These are phyloP conservation scores for Polygonum maritimum DNA, from an alignment of 148 eudicot species.

Conservation along the genomic window DNA sequence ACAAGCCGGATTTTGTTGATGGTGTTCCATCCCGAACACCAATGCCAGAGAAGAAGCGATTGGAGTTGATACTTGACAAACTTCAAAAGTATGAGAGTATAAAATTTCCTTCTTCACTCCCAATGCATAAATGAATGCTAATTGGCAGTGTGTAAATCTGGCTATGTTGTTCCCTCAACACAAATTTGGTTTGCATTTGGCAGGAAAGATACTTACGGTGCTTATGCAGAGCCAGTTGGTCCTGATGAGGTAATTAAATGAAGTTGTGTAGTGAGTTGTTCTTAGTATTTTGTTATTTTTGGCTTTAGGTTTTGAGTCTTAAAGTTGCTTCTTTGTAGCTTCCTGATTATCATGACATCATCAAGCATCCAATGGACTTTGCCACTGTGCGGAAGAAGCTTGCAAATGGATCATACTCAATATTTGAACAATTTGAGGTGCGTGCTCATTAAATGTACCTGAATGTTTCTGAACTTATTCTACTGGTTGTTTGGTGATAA, in stretches of 20 bases:
- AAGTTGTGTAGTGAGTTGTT: not conserved
- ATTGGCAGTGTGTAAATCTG: not conserved
- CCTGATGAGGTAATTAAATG: constrained; percentile 70
- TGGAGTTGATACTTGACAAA: constrained; percentile 78
- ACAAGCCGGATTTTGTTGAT: constrained; percentile 3
- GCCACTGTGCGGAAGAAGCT: constrained; percentile 83
- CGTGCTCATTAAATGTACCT: constrained; percentile 13
- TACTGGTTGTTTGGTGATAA: not conserved
- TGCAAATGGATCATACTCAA: constrained; percentile 54
- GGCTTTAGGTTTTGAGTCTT: constrained; percentile 5
- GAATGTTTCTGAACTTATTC: not conserved
- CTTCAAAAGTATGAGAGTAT: constrained; percentile 70
- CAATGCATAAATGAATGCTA: not conserved
- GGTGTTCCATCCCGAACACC: constrained; percentile 24
- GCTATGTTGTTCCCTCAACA: constrained; percentile 8
- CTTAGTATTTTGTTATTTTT: constrained; percentile 3
- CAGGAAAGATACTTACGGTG: constrained; percentile 97
- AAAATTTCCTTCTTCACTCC: not conserved
- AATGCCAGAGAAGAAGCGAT: constrained; percentile 68
- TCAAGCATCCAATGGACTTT: constrained; percentile 92
- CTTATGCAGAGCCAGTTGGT: constrained; percentile 93
- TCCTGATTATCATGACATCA: constrained; percentile 87
- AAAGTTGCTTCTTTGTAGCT: constrained; percentile 50
- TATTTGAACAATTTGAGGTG: constrained; percentile 83
- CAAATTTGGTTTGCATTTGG: constrained; percentile 29